Conservation (phyloP, 108 stramenopile genomes). For the Stephanodiscus triporus region DNA sequence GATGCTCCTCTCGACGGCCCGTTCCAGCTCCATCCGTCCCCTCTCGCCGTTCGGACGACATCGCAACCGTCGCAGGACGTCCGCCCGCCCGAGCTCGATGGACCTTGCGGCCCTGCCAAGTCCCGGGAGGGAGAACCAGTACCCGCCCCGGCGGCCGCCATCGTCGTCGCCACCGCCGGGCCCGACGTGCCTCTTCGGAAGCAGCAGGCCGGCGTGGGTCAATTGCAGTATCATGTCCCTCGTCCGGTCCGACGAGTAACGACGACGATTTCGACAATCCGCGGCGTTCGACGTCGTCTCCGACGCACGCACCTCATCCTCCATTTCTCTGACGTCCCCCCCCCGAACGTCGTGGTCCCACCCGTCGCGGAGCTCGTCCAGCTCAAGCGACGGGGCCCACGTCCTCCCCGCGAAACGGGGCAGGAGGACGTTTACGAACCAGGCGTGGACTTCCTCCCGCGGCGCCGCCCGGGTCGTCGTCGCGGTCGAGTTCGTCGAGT, state of each 20-base stretch:
- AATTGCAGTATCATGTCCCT: slow-evolving; percentile 28
- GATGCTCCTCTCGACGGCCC: slow-evolving; percentile 18
- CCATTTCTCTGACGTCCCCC: neutral
- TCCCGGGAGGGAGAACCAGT: slow-evolving; percentile 52
- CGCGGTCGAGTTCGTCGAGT: neutral
- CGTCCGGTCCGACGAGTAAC: slow-evolving; percentile 10
- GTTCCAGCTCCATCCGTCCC: slow-evolving; percentile 36
- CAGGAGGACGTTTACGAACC: slow-evolving; percentile 28
- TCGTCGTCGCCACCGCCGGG: slow-evolving; percentile 18
- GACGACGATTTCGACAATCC: slow-evolving; percentile 1
- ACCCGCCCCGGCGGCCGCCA: neutral
- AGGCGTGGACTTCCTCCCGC: neutral
- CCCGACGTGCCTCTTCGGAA: slow-evolving; percentile 35
- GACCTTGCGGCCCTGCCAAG: slow-evolving; percentile 42
- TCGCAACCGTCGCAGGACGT: slow-evolving; percentile 29
- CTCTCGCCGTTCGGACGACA: slow-evolving; percentile 37
- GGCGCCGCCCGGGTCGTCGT: neutral
- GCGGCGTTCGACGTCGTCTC: neutral
- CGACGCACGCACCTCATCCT: neutral
- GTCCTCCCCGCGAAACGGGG: slow-evolving; percentile 41
- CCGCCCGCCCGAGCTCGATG: slow-evolving; percentile 29
- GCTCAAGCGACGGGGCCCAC: slow-evolving; percentile 26
- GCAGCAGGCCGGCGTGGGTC: slow-evolving; percentile 35
- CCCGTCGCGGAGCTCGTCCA: slow-evolving; percentile 1
- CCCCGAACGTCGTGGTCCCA: neutral